Evolutionary conservation across 345 rosid genomes (phyloP), one percentile per base, ranked within the genome.

Genomic region (Kernera saxatilis): DNA sequence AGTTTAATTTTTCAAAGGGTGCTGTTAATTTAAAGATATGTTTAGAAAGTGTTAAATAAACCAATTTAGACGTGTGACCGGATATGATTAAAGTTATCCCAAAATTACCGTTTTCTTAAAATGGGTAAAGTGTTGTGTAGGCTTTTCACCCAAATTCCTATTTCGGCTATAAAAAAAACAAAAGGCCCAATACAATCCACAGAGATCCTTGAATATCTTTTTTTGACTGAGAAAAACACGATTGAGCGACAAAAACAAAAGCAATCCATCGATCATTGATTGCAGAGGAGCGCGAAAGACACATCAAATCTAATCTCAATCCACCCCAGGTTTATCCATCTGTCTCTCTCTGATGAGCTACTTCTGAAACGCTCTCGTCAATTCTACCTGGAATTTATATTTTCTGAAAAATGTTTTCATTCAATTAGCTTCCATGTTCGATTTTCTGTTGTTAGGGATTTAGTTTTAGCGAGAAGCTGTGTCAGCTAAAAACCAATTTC

Each of bases 261-360:
- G 2, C 59, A 21, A 15, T 8, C 17, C 30, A 74, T 67, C 72
- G 67, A 58, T 67, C 46, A 40, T 74, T 59, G 68, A 74, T 74
- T 65, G 55, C 73, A 58, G 40, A 37, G 51, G 14, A 59, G 60
- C 23, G 51, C 69, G 67, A 41, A 18, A 51, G 64, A 70, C 40
- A 67, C 63, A 39, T 50, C 56, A 23, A 23, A 36, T 74, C 73
- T 17, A 40, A 58, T 50, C 55, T 41, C 45, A 67, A 40, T 66
- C 55, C 55, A 23, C 15, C 51, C 23, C 67, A 67, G 78, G 78
- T 74, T 51, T 19, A 22, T 17, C n/a, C 44, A 58, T 74, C 48
- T 59, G 52, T 46, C 63, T 71, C 62, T 30, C 18, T 71, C 54
- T 39, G n/a, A 10, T 45, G 22, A 46, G 40, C 19, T 37, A 11